phyloP scores from a whole-genome alignment of 148 eudicot genomes.

The Amaranthus cruentus region DNA sequence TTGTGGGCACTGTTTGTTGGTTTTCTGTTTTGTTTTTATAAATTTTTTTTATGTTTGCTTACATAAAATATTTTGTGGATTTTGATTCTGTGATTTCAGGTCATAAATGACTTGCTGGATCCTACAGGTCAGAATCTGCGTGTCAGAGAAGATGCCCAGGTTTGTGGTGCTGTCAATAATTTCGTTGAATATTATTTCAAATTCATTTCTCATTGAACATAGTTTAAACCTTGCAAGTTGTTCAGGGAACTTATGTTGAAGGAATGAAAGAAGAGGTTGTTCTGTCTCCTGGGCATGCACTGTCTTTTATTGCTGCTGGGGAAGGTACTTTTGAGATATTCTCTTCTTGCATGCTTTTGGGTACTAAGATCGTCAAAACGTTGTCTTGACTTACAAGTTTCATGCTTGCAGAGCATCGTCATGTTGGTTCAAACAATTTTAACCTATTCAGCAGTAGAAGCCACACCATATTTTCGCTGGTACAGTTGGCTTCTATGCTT shows the following conservation, averaged over 20 bases:
- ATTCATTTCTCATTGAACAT: neutral
- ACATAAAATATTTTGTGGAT: neutral
- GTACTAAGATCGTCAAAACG: neutral
- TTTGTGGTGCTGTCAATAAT: constrained; percentile 1
- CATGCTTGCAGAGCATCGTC: constrained; percentile 57
- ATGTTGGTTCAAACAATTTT: constrained; percentile 80
- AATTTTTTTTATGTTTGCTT: too few species aligned
- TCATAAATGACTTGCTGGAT: constrained; percentile 82
- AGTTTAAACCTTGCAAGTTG: constrained; percentile 2
- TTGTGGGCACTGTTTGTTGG: neutral
- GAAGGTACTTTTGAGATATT: constrained; percentile 45
- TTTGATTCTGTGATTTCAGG: constrained; percentile 28
- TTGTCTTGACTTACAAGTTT: neutral
- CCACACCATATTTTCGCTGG: constrained; percentile 82
- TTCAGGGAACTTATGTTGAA: constrained; percentile 75
- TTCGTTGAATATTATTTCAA: neutral
- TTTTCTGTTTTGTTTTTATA: too few species aligned
- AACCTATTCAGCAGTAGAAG: constrained; percentile 82
- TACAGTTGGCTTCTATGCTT: constrained; percentile 21
- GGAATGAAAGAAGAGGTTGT: constrained; percentile 88
- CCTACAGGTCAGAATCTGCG: constrained; percentile 74
- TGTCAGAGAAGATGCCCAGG: constrained; percentile 76
- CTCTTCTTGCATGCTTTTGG: neutral
- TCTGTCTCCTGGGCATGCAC: constrained; percentile 74
- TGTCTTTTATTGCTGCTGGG: constrained; percentile 76